A percentile compares a stretch with the other conserved stretches of the same genome.
phyloP scores from a whole-genome alignment of 306 rosid genomes.

The barrel medic (Medicago truncatula) region DNA sequence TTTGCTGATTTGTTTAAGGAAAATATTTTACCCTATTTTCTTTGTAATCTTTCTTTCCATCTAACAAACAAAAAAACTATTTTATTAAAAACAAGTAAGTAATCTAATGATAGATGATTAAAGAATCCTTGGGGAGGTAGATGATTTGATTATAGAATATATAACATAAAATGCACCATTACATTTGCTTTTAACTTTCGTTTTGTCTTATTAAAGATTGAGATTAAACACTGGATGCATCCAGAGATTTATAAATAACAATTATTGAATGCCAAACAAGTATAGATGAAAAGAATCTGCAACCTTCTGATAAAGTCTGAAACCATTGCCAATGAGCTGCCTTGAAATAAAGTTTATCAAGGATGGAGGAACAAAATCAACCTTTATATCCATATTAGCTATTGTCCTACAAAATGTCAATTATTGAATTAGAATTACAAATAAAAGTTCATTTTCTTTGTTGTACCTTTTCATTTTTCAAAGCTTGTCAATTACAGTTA shows the following conservation, averaged over 20 bases:
- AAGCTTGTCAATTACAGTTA: background rate
- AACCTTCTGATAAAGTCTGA: constrained; percentile 92
- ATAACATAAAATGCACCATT: too few species aligned
- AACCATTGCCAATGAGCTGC: constrained; percentile 91
- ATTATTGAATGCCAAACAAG: constrained; percentile 4
- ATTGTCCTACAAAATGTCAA: constrained; percentile 73
- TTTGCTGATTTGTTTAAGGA: too few species aligned
- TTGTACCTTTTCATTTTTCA: constrained; percentile 21
- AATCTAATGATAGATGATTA: too few species aligned
- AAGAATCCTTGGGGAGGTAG: too few species aligned
- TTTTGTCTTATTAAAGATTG: background rate
- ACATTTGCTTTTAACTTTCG: too few species aligned
- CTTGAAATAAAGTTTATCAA: constrained; percentile 88
- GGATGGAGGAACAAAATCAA: constrained; percentile 86
- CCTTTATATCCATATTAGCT: constrained; percentile 88
- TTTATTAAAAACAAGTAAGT: too few species aligned
- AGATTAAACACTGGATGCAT: too few species aligned
- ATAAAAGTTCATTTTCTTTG: constrained; percentile 17
- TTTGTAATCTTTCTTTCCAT: too few species aligned
- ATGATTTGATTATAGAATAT: too few species aligned
- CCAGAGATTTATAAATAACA: too few species aligned
- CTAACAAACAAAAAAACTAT: too few species aligned
- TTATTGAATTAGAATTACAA: constrained; percentile 27
- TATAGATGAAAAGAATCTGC: constrained; percentile 30
- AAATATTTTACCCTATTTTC: too few species aligned